Percentiles rank a stretch among this genome's conserved stretches.
Evolutionary conservation across 768 basidiomycete species (phyloP).

Genomic region (Botryobasidium botryosum): DNA sequence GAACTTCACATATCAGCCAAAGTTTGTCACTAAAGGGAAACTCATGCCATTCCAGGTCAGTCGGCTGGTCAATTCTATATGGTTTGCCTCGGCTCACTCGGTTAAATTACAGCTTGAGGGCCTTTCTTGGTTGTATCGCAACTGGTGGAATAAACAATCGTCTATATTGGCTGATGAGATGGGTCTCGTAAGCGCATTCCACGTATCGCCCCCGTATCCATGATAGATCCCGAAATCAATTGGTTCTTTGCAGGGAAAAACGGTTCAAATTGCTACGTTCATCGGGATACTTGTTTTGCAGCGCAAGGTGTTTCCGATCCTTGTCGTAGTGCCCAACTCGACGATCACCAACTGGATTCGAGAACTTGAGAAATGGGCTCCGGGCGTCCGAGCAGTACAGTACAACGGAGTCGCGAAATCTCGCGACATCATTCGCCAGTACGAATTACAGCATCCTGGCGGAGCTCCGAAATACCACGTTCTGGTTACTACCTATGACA

Average conservation of each 20-base stretch:
- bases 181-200: slow-evolving; percentile 47
- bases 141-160: slow-evolving; percentile 75
- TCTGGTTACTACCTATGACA: slow-evolving; percentile 84
- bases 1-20: slow-evolving; percentile 24
- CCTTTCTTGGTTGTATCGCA: slow-evolving; percentile 69
- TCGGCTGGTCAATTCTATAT: slow-evolving; percentile 15
- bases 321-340: slow-evolving; percentile 92
- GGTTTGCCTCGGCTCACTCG: background rate
- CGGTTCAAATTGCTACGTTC: slow-evolving; percentile 79
- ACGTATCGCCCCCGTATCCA: background rate
- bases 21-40: slow-evolving; percentile 45
- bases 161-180: slow-evolving; percentile 96
- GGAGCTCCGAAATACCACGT: slow-evolving; percentile 66
- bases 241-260: slow-evolving; percentile 47
- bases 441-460: slow-evolving; percentile 52
- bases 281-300: slow-evolving; percentile 44
- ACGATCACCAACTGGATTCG: slow-evolving; percentile 92
- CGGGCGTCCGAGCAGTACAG: slow-evolving; percentile 58
- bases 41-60: slow-evolving; percentile 80
- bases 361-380: slow-evolving; percentile 68
- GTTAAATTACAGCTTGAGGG: slow-evolving; percentile 48
- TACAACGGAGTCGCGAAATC: slow-evolving; percentile 70
- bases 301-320: slow-evolving; percentile 51
- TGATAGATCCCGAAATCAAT: background rate
- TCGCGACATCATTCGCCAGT: slow-evolving; percentile 63